phyloP scores from a whole-genome alignment of 495 filamentous ascomycete genomes.

The Penicillium malachiteum region DNA sequence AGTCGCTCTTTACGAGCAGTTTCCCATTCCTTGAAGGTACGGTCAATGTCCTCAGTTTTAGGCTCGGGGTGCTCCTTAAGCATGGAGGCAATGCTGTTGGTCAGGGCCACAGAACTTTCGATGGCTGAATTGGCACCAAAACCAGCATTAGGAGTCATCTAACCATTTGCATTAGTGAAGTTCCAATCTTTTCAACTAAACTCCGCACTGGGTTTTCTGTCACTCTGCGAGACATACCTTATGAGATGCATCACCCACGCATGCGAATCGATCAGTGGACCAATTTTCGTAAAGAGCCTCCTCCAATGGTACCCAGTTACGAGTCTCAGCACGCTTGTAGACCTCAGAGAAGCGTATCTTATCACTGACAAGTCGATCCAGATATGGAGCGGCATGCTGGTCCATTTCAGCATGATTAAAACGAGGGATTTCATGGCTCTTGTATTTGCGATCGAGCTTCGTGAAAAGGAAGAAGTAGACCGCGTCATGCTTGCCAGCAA shows the following conservation, averaged over 20 bases:
- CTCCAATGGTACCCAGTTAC: background rate
- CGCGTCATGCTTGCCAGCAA: background rate
- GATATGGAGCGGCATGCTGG: background rate
- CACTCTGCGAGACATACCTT: background rate
- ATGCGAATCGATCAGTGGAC: background rate
- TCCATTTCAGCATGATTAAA: background rate
- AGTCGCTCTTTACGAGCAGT: background rate
- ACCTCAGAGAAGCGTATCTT: background rate
- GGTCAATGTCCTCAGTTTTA: background rate
- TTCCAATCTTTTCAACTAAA: too few species aligned
- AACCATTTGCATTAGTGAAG: background rate
- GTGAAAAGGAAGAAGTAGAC: background rate
- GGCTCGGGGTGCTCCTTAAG: background rate
- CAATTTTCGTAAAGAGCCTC: background rate
- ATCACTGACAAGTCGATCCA: background rate
- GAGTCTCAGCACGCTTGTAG: background rate
- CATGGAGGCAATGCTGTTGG: background rate
- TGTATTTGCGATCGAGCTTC: background rate
- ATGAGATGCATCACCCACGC: background rate
- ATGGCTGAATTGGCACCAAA: background rate
- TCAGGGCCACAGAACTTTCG: background rate
- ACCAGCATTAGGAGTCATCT: background rate
- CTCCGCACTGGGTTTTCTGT: too few species aligned
- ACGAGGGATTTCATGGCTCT: background rate
- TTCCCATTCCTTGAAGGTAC: background rate